phyloP scores from a whole-genome alignment of 1,284 basidiomycete species.

The Puccinia horiana region DNA sequence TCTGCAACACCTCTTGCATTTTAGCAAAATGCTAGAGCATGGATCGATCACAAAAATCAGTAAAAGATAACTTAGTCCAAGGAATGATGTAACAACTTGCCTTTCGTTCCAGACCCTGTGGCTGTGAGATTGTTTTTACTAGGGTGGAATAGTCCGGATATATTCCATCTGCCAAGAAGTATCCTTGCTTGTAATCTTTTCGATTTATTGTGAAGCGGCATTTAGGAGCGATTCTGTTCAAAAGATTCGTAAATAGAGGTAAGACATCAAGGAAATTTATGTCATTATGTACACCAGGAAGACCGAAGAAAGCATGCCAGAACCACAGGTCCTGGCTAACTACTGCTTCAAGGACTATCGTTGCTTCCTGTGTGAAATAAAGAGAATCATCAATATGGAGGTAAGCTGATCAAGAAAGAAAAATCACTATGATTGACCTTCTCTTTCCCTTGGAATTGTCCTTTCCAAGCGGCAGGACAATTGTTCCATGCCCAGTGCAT shows the following conservation, averaged over 20 bases:
- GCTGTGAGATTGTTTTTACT: background rate
- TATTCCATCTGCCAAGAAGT: background rate
- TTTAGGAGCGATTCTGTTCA: background rate
- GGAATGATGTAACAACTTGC: background rate
- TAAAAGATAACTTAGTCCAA: too few relatives aligned
- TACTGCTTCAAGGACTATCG: background rate
- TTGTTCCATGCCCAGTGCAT: conserved; percentile 33
- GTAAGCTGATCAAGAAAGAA: too few relatives aligned
- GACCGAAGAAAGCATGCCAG: background rate
- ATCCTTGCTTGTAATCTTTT: background rate
- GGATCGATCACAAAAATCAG: background rate
- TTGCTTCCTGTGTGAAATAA: background rate
- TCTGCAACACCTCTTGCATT: background rate
- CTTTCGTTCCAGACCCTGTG: background rate
- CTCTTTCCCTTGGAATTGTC: conserved; percentile 14
- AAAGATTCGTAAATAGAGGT: background rate
- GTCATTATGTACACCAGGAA: background rate
- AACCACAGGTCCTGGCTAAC: background rate
- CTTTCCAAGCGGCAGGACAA: background rate
- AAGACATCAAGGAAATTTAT: background rate
- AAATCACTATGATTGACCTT: background rate
- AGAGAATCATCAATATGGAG: too few relatives aligned
- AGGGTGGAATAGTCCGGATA: background rate
- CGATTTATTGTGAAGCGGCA: background rate
- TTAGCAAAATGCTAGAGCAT: background rate